phyloP scores from a whole-genome alignment of 352 stramenopile species.

The Globisporangium paroecandrum region DNA sequence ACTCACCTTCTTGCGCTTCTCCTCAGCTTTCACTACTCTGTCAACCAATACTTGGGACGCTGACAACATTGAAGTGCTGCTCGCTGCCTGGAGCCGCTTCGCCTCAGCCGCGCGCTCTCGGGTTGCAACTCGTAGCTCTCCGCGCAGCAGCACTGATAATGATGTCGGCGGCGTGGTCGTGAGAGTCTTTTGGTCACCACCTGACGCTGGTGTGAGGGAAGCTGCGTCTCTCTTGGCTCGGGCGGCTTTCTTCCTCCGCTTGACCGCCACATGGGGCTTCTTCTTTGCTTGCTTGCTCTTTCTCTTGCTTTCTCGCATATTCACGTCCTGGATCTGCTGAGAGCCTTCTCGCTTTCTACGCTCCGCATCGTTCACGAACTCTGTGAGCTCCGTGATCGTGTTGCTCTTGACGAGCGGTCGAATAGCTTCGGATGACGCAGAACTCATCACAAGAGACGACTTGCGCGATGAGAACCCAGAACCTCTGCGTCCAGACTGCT shows the following conservation, averaged over 20 bases:
- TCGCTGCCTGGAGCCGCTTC: neutral
- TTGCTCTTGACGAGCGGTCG: constrained; percentile 5
- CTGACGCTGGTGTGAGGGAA: neutral
- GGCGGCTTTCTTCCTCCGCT: constrained; percentile 7
- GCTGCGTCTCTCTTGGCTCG: neutral
- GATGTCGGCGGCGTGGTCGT: constrained; percentile 18
- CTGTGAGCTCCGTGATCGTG: constrained; percentile 22
- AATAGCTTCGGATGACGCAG: neutral
- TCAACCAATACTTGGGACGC: constrained; percentile 33
- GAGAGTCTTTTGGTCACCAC: neutral
- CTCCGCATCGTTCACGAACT: constrained; percentile 35
- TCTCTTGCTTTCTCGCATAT: neutral
- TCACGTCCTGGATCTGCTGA: neutral
- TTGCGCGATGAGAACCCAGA: constrained; percentile 4
- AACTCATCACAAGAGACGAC: constrained; percentile 2
- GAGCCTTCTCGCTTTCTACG: constrained; percentile 24
- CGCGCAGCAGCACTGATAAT: constrained; percentile 33
- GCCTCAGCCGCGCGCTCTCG: constrained; percentile 6
- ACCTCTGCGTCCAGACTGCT: constrained; percentile 9
- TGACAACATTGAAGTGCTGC: constrained; percentile 10
- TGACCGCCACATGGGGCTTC: neutral
- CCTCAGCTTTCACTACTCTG: constrained; percentile 37
- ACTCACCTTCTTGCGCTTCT: constrained; percentile 62
- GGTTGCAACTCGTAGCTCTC: constrained; percentile 29
- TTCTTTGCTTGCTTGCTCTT: constrained; percentile 4